Percentiles rank a stretch among this genome's conserved stretches.
Conservation (phyloP, 805 yeast genomes). For the Wickerhamiella kazuoi region DNA sequence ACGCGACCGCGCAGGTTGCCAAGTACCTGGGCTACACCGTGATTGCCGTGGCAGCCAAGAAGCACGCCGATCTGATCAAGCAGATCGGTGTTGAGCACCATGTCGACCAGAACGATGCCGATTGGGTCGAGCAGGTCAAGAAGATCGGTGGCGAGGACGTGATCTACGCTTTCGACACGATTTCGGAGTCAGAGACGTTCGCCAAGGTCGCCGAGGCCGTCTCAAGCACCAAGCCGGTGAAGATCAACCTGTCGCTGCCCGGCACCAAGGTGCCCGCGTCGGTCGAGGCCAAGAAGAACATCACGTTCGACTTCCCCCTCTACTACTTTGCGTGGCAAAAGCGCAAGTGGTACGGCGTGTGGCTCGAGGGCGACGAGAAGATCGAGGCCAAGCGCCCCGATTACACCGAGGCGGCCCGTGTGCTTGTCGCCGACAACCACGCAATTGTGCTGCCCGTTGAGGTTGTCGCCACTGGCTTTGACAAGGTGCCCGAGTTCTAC, state of each 20-base stretch:
- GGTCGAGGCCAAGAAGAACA: constrained; percentile 1
- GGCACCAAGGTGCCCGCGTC: constrained; percentile 1
- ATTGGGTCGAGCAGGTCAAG: constrained; percentile 29
- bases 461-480: constrained; percentile 15
- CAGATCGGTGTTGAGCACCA: constrained; percentile 33
- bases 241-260: constrained; percentile 1
- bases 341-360: constrained; percentile 10
- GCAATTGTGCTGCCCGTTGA: constrained; percentile 9
- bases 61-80: constrained; percentile 27
- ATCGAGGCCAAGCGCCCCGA: constrained; percentile 1
- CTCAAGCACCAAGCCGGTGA: constrained; percentile 1
- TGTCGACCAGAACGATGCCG: constrained; percentile 30
- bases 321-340: constrained; percentile 10
- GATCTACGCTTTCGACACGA: constrained; percentile 15
- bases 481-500: constrained; percentile 11
- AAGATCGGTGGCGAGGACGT: constrained; percentile 13
- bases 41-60: constrained; percentile 34
- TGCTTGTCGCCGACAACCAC: constrained; percentile 5
- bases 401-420: constrained; percentile 6
- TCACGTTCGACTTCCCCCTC: constrained; percentile 5
- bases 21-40: constrained; percentile 31
- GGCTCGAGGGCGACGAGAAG: constrained; percentile 3
- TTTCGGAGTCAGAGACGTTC: constrained; percentile 10
- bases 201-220: constrained; percentile 6
- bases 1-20: constrained; percentile 40